Base-by-base conservation (phyloP, 352 stramenopile genomes). In the Plasmopara halstedii region DNA sequence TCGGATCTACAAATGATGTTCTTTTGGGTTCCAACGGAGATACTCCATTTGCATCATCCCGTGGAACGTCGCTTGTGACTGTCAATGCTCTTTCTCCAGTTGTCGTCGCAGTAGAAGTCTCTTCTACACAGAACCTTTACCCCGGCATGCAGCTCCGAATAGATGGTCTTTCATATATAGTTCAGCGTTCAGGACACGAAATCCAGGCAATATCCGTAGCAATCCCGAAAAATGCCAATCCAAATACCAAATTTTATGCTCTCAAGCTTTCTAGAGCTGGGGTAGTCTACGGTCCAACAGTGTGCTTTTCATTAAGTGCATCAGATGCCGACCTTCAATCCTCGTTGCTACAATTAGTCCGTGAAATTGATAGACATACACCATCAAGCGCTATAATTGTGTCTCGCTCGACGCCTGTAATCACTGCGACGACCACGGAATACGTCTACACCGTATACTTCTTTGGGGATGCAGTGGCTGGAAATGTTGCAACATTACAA, bases 361-460 rank as follows among this genome's bases (percentile, higher is more conserved):
- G 32, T 39, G 31, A 18, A 10, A 27, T 87, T 21, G 55, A 66
- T 25, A 6, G 56, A 5, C 53, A 43, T 1, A 48, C 58, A 2
- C 27, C 55, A 14, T 14, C 14, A 0, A 51, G 50, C 1, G 61
- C 73, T 19, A 61, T 88, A 20, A 66, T 73, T 18, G 79, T 91
- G 4, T 84, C 77, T 23, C 58, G 62, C 7, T 52, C 47, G 4
- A 62, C 64, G 0, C 67, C 70, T 7, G 42, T 75, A 3, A 45
- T 37, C 2, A 64, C 49, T 2, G 62, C 56, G 4, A 42, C 44
- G 13, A 47, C 17, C 2, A 84, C 59, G 9, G 68, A 64, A 17
- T 97, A 97, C 51, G 63, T 93, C 3, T 97, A 94, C 51, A 88
- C 76, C 14, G 65, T 98, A 21, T 98, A 98, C 60, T 98, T 98